These are phyloP conservation scores for Paracorniculantispora psalliotae DNA, from an alignment of 2,329 filamentous ascomycete species.

Conservation along the genomic window DNA sequence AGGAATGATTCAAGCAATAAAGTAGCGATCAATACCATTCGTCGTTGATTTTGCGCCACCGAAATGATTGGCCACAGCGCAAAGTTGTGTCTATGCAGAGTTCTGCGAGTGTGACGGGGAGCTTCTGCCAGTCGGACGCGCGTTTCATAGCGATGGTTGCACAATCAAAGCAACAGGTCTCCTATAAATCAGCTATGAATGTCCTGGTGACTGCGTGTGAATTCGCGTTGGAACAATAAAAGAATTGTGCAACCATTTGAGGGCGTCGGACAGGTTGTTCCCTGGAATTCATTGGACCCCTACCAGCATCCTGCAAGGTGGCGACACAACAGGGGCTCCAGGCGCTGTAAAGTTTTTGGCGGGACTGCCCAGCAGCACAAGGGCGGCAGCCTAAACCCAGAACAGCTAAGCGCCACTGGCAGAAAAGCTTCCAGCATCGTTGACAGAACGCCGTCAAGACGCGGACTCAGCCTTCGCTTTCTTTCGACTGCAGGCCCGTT, in stretches of 20 bases:
- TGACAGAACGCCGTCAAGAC: neutral
- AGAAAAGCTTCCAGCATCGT: slow-evolving; percentile 18
- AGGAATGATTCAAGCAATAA: neutral
- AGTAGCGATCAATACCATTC: slow-evolving; percentile 61
- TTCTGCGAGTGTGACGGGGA: slow-evolving; percentile 77
- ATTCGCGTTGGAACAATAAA: neutral
- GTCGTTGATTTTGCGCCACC: slow-evolving; percentile 81
- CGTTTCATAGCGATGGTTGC: slow-evolving; percentile 36
- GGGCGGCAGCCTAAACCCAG: slow-evolving; percentile 4
- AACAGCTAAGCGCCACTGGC: neutral
- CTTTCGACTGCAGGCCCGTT: neutral
- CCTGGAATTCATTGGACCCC: neutral
- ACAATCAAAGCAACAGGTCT: neutral
- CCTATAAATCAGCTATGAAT: neutral
- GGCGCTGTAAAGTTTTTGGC: neutral
- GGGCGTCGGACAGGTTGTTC: neutral
- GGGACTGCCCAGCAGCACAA: neutral
- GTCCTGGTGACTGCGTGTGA: neutral
- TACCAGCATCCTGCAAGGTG: neutral
- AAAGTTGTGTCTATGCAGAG: slow-evolving; percentile 92
- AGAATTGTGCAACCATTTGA: neutral
- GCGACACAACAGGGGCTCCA: neutral
- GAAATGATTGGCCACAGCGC: slow-evolving; percentile 92
- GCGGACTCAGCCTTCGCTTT: slow-evolving; percentile 12
- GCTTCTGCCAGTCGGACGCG: slow-evolving; percentile 76